phyloP scores from a whole-genome alignment of 495 filamentous ascomycete species.

The Xylaria flabelliformis region DNA sequence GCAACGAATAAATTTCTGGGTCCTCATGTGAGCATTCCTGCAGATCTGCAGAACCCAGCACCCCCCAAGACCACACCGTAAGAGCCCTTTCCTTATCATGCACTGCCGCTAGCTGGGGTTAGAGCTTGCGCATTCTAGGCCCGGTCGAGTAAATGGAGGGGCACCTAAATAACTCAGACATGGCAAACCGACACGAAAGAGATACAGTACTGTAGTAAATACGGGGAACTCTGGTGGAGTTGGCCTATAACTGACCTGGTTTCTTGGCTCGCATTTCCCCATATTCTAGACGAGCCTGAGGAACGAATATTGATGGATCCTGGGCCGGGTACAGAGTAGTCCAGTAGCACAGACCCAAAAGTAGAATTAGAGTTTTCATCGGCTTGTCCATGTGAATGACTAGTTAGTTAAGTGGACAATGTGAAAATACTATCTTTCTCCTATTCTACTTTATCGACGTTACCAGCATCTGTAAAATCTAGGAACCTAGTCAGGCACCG shows the following conservation, averaged over 20 bases:
- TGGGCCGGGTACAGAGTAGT: no score
- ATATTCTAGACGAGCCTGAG: slow-evolving; percentile 21
- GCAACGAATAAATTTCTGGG: slow-evolving; percentile 9
- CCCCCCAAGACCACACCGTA: not conserved
- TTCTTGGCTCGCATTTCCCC: not conserved
- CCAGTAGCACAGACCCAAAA: not conserved
- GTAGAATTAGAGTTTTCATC: not conserved
- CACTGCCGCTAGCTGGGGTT: slow-evolving; percentile 8
- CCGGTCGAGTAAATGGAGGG: slow-evolving; percentile 21
- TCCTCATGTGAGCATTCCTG: slow-evolving; percentile 26
- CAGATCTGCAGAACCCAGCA: not conserved
- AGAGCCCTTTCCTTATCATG: slow-evolving; percentile 17
- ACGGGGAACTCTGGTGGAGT: slow-evolving; percentile 20
- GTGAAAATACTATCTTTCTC: not conserved
- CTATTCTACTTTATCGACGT: not conserved
- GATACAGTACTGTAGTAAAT: no score
- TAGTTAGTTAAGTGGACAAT: not conserved
- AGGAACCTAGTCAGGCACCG: no score
- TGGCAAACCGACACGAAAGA: not conserved
- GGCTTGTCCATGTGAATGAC: not conserved
- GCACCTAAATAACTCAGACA: not conserved
- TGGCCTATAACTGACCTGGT: not conserved
- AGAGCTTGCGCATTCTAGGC: slow-evolving; percentile 14
- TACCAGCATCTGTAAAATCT: not conserved
- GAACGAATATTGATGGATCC: not conserved